Evolutionary conservation across 495 filamentous ascomycete species (phyloP), one percentile per base, ranked within the genome.

Genomic region (Saxophila tyrrhenica): DNA sequence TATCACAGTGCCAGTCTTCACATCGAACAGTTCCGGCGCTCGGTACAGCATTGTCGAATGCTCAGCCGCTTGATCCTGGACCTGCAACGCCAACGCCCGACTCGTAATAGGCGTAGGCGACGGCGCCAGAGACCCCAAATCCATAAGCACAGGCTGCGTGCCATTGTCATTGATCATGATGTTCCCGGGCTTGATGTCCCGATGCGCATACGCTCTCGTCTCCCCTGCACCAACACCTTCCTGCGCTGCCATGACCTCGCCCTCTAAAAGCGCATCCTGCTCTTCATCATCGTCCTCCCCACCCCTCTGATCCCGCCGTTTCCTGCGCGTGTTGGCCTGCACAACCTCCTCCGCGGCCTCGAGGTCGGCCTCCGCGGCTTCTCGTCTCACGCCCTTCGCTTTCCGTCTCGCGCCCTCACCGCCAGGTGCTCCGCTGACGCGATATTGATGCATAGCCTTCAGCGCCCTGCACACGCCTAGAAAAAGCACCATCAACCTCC

Each of bases 41-140:
- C 92, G 88, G 70, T 98, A 98, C 1, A 94, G 91, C 89, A 98
- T 96, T 15, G 92, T 98, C 57, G 82, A 88, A 72, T 96, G 91
- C 67, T 98, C 92, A 8, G 90, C 92, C 8, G 92, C 92, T 17
- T 79, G 85, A 61, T 98, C 92, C 69, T 98, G 92, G 13, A 91
- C 86, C 2, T 86, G 85, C 56, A 98, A 76, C 19, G 92, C 92
- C 9, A 94, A 77, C 2, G 89, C 91, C 20, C 94, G 85, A 16
- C 86, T 90, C 10, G 92, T 95, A 58, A 98, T 92, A n/a, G 87
- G 80, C 48, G 87, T 87, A 0, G 92, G 94, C 0, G 87, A 87
- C 2, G 85, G 86, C 25, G 89, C 83, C 25, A 98, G 73, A 17
- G 90, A 96, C 42, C 92, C 92, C 20, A 98, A 82, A 67, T 98